Conservation (phyloP, 164 flowering plant genomes). For the Aristolochia contorta region DNA sequence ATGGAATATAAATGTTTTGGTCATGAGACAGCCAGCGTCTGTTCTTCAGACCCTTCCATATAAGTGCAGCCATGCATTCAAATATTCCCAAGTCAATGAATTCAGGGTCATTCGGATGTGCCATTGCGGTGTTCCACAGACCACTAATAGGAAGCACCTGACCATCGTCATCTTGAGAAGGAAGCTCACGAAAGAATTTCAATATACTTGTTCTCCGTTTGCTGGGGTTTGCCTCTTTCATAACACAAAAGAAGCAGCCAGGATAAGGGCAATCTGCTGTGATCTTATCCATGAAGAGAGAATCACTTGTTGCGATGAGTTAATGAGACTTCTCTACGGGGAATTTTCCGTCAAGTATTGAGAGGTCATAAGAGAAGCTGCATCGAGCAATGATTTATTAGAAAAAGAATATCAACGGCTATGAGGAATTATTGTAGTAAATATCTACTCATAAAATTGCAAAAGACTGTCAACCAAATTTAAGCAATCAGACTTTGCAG, state of each 20-base stretch:
- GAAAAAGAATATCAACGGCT: background rate
- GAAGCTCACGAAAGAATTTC: conserved; percentile 95
- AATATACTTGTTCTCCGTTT: conserved; percentile 77
- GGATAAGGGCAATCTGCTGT: conserved; percentile 89
- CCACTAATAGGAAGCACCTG: conserved; percentile 99
- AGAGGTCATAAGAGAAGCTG: background rate
- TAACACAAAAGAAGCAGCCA: conserved; percentile 97
- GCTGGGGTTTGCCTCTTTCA: conserved; percentile 94
- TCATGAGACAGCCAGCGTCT: conserved; percentile 95
- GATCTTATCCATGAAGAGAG: conserved; percentile 60
- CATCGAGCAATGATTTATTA: background rate
- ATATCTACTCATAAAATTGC: no score
- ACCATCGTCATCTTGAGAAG: conserved; percentile 92
- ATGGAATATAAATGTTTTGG: conserved; percentile 92
- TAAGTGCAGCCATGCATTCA: conserved; percentile 95
- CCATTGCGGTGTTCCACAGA: conserved; percentile 99
- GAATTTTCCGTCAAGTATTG: no score
- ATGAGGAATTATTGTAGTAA: background rate
- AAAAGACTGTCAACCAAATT: no score
- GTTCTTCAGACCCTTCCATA: conserved; percentile 91
- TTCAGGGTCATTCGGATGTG: conserved; percentile 98
- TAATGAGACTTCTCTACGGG: background rate
- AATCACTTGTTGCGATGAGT: background rate
- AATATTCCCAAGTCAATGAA: conserved; percentile 91
- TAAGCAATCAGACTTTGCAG: no score